These are phyloP conservation scores for Vitis amurensis DNA, from an alignment of 164 flowering plant species.

Conservation along the genomic window DNA sequence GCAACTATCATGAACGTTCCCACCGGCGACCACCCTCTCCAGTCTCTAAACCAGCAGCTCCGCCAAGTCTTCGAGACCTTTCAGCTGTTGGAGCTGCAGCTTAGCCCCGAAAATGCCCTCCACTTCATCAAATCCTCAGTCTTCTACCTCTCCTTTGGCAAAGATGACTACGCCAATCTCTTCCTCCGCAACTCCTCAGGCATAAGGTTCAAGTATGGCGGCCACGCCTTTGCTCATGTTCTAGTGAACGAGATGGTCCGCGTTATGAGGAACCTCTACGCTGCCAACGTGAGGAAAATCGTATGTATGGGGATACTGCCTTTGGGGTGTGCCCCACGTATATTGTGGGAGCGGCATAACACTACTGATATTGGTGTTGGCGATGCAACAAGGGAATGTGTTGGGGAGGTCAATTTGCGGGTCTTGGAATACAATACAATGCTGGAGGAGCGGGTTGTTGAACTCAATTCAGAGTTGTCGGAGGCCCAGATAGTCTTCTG, in stretches of 20 bases:
- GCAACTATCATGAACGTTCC: constrained; percentile 53
- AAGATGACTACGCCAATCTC: constrained; percentile 59
- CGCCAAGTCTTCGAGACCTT: constrained; percentile 66
- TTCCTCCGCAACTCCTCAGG: constrained; percentile 27
- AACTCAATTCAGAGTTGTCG: constrained; percentile 34
- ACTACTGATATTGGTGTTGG: background rate
- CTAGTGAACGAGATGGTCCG: constrained; percentile 49
- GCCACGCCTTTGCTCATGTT: constrained; percentile 33
- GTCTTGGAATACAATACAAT: constrained; percentile 45
- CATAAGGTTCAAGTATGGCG: constrained; percentile 14
- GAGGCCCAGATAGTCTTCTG: constrained; percentile 57
- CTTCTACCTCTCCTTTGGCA: constrained; percentile 71
- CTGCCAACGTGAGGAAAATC: constrained; percentile 49
- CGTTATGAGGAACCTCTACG: constrained; percentile 42
- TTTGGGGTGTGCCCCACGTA: constrained; percentile 64
- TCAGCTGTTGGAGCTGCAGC: constrained; percentile 60
- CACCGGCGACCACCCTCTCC: constrained; percentile 25
- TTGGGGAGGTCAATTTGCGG: constrained; percentile 39
- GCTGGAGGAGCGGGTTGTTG: constrained; percentile 37
- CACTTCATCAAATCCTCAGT: constrained; percentile 47
- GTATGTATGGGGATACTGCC: constrained; percentile 60
- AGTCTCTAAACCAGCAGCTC: constrained; percentile 66
- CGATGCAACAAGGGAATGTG: constrained; percentile 24
- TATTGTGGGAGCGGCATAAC: constrained; percentile 23
- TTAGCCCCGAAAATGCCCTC: constrained; percentile 30